Evolutionary conservation across 352 stramenopile genomes (phyloP), one percentile per base, ranked within the genome.

Genomic region (Pythium dissotocum): DNA sequence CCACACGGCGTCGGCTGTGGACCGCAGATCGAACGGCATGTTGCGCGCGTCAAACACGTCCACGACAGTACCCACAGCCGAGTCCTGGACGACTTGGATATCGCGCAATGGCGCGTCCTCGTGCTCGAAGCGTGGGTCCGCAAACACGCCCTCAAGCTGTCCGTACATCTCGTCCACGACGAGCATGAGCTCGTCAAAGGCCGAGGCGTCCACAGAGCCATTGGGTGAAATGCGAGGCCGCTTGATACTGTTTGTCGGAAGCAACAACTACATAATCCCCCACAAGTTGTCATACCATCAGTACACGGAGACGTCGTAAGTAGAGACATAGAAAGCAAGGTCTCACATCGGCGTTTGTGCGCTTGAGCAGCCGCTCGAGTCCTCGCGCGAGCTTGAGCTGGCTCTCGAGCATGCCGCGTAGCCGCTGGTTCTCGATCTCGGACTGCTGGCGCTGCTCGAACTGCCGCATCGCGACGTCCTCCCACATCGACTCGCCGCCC

Each of bases 381-480:
- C 59, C 54, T 32, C 59, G 58, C 69, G 75, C 80, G 51, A 89
- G 74, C 70, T 88, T 87, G 67, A 90, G 77, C 53, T 90, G 82
- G 21, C 73, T 80, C 54, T 88, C 80, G 42, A 90, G 67, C 44
- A 86, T 72, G 8, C 72, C 59, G 58, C 81, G 81, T 5, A 90
- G 71, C 5, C 79, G 71, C 21, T 78, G 73, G 57, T 90, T 90
- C 65, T 90, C 82, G 26, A 77, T 61, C 60, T 89, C 78, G 1
- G 77, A 67, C 54, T 88, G 54, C 44, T 70, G 55, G 52, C 67
- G 67, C 61, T 70, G 59, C 54, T 63, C 56, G 35, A 67, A 68
- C 35, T 75, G 69, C 28, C 48, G 63, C 52, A 65, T 61, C 18
- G 63, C 69, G 6, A 75, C 30, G 24, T 68, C 58, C 28, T 75